Evolutionary conservation across 495 filamentous ascomycete species (phyloP), one percentile per base, ranked within the genome.

Genomic region (Cairneyella variabilis): DNA sequence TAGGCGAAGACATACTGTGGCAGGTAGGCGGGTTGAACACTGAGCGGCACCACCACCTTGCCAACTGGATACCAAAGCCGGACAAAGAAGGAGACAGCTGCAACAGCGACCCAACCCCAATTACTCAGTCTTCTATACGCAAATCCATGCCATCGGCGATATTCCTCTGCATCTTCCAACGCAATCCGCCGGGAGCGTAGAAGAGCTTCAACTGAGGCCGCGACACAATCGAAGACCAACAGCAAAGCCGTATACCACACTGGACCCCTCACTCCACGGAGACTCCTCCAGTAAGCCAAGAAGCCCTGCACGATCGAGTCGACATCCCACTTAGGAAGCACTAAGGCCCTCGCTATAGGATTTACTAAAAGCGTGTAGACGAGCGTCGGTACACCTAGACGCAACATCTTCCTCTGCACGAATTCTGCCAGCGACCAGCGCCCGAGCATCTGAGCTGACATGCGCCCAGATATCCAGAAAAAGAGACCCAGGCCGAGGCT

Each of bases 241-340:
- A 58, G 20, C 12, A 53, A 32, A 2, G 56, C 50, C 8, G 41
- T 48, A 36, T 54, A 58, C 56, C 56, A 54, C 14, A 54, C 50
- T 5, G 43, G 16, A 7, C 56, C 56, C n/a, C 32, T 22, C 2
- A 54, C 34, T 17, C 56, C 56, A 11, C 49, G 27, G 9, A 48
- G n/a, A 9, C 7, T 2, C 34, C 3, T 16, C 18, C 51, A 41
- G 12, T 48, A 32, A 5, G 28, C 2, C 3, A 14, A 6, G 5
- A 54, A 3, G 1, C 20, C 6, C 36, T 2, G 6, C 36, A 14
- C n/a, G 8, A 4, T n/a, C 36, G 36, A 5, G 14, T 38, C 36
- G 14, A 14, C 6, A 5, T 38, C 36, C 36, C 36, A 38, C 36
- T 17, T 38, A 27, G 26, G 5, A 16, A 12, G 18, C 22, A 34